Conservation (phyloP, 345 rosid genomes). For the Hibiscus trionum region DNA sequence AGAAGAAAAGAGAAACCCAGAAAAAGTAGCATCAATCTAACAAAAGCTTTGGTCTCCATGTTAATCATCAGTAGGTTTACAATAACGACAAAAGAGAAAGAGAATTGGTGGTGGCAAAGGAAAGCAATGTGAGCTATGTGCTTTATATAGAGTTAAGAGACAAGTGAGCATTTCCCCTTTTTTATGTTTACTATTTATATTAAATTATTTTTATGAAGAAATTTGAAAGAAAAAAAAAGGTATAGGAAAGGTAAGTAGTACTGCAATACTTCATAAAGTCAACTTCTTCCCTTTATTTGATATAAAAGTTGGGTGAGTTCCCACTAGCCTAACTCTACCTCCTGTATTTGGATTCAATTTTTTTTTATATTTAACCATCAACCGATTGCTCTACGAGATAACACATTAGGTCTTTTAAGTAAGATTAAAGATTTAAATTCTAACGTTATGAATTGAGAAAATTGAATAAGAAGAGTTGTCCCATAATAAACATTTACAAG, state of each 20-base stretch:
- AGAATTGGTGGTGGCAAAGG: constrained; percentile 3
- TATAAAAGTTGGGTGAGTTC: constrained; percentile 22
- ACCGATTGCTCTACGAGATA: background rate
- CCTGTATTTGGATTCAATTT: background rate
- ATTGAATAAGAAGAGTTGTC: too few species aligned
- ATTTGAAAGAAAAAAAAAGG: background rate
- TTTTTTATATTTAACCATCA: constrained; percentile 1
- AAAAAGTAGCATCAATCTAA: constrained; percentile 22
- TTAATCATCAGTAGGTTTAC: background rate
- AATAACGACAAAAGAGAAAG: background rate
- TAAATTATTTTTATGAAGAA: background rate
- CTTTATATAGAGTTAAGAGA: constrained; percentile 18
- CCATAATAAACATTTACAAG: too few species aligned
- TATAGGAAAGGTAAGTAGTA: background rate
- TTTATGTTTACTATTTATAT: background rate
- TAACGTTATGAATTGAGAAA: too few species aligned
- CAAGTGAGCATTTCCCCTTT: background rate
- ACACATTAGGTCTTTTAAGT: too few species aligned
- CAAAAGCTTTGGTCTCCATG: constrained; percentile 18
- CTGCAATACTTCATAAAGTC: constrained; percentile 17
- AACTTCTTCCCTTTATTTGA: constrained; percentile 20
- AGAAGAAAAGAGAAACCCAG: constrained; percentile 28
- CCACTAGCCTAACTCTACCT: constrained; percentile 3
- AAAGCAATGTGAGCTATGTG: background rate
- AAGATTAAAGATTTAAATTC: too few species aligned